phyloP scores from a whole-genome alignment of 495 filamentous ascomycete species.

The Cudoniella acicularis region DNA sequence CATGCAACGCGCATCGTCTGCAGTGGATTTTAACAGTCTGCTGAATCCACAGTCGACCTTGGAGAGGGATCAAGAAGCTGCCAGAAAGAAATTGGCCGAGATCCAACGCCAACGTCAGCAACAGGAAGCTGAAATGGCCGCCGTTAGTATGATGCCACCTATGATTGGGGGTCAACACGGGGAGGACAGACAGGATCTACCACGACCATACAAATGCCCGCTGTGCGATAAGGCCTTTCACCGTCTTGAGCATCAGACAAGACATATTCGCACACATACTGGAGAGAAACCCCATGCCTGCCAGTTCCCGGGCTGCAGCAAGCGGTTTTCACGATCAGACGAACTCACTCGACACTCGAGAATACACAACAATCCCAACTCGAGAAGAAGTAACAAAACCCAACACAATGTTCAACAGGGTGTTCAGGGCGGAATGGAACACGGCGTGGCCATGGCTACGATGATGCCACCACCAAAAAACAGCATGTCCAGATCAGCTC shows the following conservation, averaged over 20 bases:
- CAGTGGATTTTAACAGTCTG: slow-evolving; percentile 60
- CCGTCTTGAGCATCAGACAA: slow-evolving; percentile 94
- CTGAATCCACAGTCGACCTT: slow-evolving; percentile 47
- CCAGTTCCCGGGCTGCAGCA: slow-evolving; percentile 91
- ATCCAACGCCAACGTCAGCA: slow-evolving; percentile 19
- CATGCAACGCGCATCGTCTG: slow-evolving; percentile 56
- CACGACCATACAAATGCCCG: slow-evolving; percentile 96
- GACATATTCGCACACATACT: slow-evolving; percentile 96
- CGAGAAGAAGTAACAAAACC: slow-evolving; percentile 86
- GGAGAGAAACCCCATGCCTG: slow-evolving; percentile 98
- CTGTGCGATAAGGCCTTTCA: slow-evolving; percentile 99
- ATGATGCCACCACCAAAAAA: slow-evolving; percentile 81
- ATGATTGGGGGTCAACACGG: slow-evolving; percentile 21
- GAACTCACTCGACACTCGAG: slow-evolving; percentile 95
- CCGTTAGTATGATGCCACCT: slow-evolving; percentile 22
- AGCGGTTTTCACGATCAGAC: slow-evolving; percentile 95
- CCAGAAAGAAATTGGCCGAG: slow-evolving; percentile 20
- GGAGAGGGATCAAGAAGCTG: slow-evolving; percentile 25
- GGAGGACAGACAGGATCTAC: slow-evolving; percentile 59
- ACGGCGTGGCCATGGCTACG: slow-evolving; percentile 48
- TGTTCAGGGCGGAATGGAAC: slow-evolving; percentile 37
- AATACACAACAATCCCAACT: slow-evolving; percentile 99
- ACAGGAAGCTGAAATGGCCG: slow-evolving; percentile 22
- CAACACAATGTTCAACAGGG: slow-evolving; percentile 50
- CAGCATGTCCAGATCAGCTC: slow-evolving; percentile 79